Percentiles rank a stretch among this genome's conserved stretches.
phyloP scores from a whole-genome alignment of 768 basidiomycete genomes.

The Naganishia vishniacii region DNA sequence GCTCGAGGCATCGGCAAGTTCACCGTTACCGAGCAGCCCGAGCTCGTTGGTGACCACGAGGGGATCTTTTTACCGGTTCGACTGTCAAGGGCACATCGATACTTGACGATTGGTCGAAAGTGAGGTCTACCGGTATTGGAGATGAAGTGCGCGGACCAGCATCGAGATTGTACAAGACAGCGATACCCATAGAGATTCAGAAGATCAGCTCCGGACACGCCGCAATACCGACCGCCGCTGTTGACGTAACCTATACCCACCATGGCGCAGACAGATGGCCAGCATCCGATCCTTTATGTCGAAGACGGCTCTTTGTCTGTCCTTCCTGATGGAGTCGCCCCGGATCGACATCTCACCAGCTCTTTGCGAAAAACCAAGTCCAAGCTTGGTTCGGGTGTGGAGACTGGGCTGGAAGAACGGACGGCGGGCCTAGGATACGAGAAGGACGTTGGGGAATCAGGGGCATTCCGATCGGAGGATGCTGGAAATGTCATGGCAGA shows the following conservation, averaged over 20 bases:
- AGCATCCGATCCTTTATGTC: slow-evolving; percentile 11
- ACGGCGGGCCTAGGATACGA: slow-evolving; percentile 3
- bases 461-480: neutral
- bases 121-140: no score
- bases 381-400: neutral
- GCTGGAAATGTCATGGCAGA: slow-evolving; percentile 10
- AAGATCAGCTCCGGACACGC: neutral
- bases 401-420: neutral
- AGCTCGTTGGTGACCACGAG: no score
- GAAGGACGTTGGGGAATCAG: neutral
- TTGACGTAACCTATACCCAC: neutral
- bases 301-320: slow-evolving; percentile 15
- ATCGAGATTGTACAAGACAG: no score
- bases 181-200: no score
- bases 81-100: no score
- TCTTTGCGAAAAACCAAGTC: neutral
- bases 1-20: no score
- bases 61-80: no score
- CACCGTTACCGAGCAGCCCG: no score
- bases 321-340: neutral
- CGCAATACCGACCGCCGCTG: neutral
- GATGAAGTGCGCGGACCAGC: no score
- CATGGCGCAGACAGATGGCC: slow-evolving; percentile 16
- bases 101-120: no score
- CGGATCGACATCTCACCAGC: neutral